A percentile compares a stretch with the other conserved stretches of the same genome.
Evolutionary conservation across 768 basidiomycete species (phyloP).

Genomic region (Agrocybe chaxingu): DNA sequence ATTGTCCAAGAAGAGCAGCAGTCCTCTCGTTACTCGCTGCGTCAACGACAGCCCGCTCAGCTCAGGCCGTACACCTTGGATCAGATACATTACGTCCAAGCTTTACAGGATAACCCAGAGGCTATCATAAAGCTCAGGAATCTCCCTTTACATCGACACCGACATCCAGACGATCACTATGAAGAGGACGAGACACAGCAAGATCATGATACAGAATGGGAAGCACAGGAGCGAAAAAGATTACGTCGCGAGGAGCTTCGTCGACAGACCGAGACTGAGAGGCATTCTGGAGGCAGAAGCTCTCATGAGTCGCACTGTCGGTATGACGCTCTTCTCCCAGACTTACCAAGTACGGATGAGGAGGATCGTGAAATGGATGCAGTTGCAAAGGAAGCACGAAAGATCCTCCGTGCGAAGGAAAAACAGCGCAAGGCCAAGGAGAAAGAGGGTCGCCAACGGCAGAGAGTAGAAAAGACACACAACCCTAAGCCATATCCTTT

Average conservation of each 20-base stretch:
- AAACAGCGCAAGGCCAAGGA: slow-evolving; percentile 13
- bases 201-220: slow-evolving; percentile 18
- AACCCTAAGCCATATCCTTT: slow-evolving; percentile 21
- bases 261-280: neutral
- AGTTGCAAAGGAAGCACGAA: slow-evolving; percentile 30
- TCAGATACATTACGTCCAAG: slow-evolving; percentile 44
- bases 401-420: slow-evolving; percentile 20
- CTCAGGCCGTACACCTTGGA: slow-evolving; percentile 63
- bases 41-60: slow-evolving; percentile 52
- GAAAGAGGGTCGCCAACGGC: slow-evolving; percentile 13
- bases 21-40: slow-evolving; percentile 48
- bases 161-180: slow-evolving; percentile 23
- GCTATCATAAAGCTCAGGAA: slow-evolving; percentile 57
- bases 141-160: slow-evolving; percentile 23
- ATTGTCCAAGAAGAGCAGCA: slow-evolving; percentile 1
- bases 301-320: slow-evolving; percentile 9
- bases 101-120: slow-evolving; percentile 55
- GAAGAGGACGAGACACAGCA: slow-evolving; percentile 29
- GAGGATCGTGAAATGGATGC: slow-evolving; percentile 28
- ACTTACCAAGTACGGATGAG: slow-evolving; percentile 38
- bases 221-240: slow-evolving; percentile 13
- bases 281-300: slow-evolving; percentile 1
- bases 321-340: slow-evolving; percentile 35
- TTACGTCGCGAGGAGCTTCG: neutral
- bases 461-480: slow-evolving; percentile 8